Conservation (phyloP, 345 rosid species). For the Citrus australasica region DNA sequence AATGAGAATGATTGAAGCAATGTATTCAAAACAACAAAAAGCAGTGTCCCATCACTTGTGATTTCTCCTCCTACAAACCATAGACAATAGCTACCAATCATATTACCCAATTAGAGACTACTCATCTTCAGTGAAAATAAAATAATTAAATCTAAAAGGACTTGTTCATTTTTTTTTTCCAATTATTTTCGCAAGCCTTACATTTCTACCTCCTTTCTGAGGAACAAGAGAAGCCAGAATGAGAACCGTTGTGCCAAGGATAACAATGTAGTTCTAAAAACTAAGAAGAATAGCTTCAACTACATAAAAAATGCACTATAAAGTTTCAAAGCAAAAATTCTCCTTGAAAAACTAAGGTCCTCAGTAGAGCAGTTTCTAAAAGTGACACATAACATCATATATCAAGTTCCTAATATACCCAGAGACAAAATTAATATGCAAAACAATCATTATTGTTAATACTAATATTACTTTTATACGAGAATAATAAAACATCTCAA, state of each 20-base stretch:
- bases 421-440: not conserved
- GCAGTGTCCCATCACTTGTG: constrained; percentile 81
- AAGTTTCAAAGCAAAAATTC: not conserved
- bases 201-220: constrained; percentile 98
- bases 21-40: constrained; percentile 95
- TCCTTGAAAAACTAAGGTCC: too few species aligned
- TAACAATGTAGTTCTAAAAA: constrained; percentile 89
- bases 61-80: constrained; percentile 78
- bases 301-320: constrained; percentile 34
- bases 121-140: not conserved
- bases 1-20: constrained; percentile 84
- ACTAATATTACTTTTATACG: not conserved
- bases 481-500: not conserved
- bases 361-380: too few species aligned
- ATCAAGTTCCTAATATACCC: not conserved
- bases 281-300: constrained; percentile 85
- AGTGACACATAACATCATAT: too few species aligned
- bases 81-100: not conserved
- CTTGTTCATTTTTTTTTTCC: not conserved
- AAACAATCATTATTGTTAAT: not conserved
- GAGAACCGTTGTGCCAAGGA: constrained; percentile 89
- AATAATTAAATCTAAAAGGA: not conserved
- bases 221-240: constrained; percentile 93
- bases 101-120: not conserved
- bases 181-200: constrained; percentile 28